phyloP scores from a whole-genome alignment of 768 basidiomycete genomes.

The Tricholomella constricta region DNA sequence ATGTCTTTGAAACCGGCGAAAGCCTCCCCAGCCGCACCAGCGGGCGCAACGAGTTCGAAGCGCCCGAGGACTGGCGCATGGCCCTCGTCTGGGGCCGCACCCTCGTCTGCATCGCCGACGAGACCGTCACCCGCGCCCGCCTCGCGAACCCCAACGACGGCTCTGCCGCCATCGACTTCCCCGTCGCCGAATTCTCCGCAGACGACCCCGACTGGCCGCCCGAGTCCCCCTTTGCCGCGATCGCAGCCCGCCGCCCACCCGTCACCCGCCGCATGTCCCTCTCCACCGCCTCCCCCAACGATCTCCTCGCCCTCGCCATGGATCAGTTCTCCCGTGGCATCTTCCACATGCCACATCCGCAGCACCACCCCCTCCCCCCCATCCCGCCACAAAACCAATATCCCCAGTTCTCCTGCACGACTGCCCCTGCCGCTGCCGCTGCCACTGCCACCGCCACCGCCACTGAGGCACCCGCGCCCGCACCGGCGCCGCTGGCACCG shows the following conservation, averaged over 20 bases:
- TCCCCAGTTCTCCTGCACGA: slow-evolving; percentile 1
- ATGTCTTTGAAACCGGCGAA: slow-evolving; percentile 71
- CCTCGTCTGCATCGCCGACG: slow-evolving; percentile 60
- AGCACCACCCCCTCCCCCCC: slow-evolving; percentile 14
- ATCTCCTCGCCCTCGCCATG: slow-evolving; percentile 61
- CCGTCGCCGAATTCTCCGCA: slow-evolving; percentile 22
- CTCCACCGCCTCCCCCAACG: slow-evolving; percentile 42
- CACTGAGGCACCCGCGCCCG: slow-evolving; percentile 11
- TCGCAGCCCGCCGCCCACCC: slow-evolving; percentile 50
- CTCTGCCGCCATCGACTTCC: neutral
- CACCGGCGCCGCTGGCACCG: slow-evolving; percentile 15
- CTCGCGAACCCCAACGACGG: too few relatives aligned
- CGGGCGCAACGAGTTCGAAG: slow-evolving; percentile 27
- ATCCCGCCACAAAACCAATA: slow-evolving; percentile 9
- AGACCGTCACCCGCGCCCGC: slow-evolving; percentile 35
- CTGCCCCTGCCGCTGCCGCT: slow-evolving; percentile 1
- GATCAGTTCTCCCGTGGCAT: slow-evolving; percentile 72
- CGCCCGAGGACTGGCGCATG: slow-evolving; percentile 67
- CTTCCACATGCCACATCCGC: slow-evolving; percentile 67
- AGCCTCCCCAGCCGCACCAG: slow-evolving; percentile 51
- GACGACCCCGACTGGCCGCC: slow-evolving; percentile 53
- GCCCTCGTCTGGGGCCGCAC: slow-evolving; percentile 69
- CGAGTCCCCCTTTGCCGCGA: slow-evolving; percentile 53
- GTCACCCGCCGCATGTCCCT: slow-evolving; percentile 51
- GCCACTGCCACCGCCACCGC: slow-evolving; percentile 8